Evolutionary conservation across 2,329 filamentous ascomycete species (phyloP).

Genomic region (Fusarium buharicum): DNA sequence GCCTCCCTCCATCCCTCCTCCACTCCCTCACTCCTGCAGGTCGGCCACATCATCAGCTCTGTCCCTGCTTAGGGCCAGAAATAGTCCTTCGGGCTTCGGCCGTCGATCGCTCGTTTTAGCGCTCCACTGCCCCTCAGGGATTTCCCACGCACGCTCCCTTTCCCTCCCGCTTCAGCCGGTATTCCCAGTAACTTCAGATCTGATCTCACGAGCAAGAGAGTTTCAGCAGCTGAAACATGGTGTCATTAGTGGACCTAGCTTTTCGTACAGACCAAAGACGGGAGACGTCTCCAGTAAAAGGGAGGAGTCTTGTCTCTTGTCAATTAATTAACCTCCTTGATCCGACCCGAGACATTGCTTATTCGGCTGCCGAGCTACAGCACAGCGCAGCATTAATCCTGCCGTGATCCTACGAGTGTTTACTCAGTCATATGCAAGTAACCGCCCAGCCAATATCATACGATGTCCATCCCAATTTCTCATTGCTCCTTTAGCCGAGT

Average conservation of each 20-base stretch:
- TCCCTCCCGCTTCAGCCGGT: too few relatives aligned
- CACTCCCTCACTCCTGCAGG: neutral
- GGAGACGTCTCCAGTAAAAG: too few relatives aligned
- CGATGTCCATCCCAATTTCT: neutral
- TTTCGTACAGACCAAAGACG: too few relatives aligned
- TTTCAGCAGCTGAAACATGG: too few relatives aligned
- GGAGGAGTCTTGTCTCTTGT: neutral
- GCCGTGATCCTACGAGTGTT: neutral
- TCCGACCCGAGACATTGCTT: slow-evolving; percentile 13
- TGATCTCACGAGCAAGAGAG: too few relatives aligned
- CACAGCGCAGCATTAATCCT: neutral
- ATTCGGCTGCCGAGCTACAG: slow-evolving; percentile 2
- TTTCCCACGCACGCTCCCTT: neutral
- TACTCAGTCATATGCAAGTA: neutral
- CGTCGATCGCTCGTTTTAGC: neutral
- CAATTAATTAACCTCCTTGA: slow-evolving; percentile 8
- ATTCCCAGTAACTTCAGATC: too few relatives aligned
- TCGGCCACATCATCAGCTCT: too few relatives aligned
- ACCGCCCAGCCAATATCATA: neutral
- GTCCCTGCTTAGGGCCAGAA: too few relatives aligned
- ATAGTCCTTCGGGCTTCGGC: neutral
- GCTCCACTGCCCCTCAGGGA: neutral
- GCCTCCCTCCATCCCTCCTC: neutral
- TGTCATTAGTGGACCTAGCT: too few relatives aligned
- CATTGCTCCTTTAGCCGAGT: neutral